Conservation (phyloP, 306 rosid genomes). For the peach (Prunus persica) region DNA sequence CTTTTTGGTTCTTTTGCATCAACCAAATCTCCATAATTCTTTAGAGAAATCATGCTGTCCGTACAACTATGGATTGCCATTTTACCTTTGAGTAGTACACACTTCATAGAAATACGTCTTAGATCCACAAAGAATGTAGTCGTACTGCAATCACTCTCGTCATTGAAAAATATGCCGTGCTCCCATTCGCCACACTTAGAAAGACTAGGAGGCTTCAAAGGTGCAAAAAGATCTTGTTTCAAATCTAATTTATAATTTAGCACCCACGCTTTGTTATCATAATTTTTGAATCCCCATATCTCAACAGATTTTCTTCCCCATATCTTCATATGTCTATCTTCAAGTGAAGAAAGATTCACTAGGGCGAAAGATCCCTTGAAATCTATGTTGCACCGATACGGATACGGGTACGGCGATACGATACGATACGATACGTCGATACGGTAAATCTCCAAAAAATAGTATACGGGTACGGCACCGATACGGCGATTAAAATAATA, state of each 20-base stretch:
- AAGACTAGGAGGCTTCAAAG: no score
- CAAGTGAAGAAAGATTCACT: background rate
- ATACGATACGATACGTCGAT: no score
- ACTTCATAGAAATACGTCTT: background rate
- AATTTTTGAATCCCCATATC: background rate
- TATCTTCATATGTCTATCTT: background rate
- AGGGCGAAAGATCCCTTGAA: background rate
- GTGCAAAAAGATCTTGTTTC: no score
- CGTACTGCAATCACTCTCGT: background rate
- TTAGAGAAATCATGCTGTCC: background rate
- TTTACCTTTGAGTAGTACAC: background rate
- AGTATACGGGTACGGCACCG: no score
- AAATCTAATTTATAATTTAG: background rate
- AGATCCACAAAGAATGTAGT: background rate
- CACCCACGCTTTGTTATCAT: background rate
- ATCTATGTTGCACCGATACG: no score
- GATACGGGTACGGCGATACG: no score
- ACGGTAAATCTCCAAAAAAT: no score
- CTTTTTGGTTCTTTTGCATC: background rate
- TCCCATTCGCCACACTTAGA: background rate
- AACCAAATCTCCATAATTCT: background rate
- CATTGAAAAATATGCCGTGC: background rate
- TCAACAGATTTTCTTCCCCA: background rate
- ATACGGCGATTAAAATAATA: no score
- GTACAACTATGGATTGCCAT: background rate